These are phyloP conservation scores for Zasmidium angulare DNA, from an alignment of 2,329 filamentous ascomycete species.

Conservation along the genomic window DNA sequence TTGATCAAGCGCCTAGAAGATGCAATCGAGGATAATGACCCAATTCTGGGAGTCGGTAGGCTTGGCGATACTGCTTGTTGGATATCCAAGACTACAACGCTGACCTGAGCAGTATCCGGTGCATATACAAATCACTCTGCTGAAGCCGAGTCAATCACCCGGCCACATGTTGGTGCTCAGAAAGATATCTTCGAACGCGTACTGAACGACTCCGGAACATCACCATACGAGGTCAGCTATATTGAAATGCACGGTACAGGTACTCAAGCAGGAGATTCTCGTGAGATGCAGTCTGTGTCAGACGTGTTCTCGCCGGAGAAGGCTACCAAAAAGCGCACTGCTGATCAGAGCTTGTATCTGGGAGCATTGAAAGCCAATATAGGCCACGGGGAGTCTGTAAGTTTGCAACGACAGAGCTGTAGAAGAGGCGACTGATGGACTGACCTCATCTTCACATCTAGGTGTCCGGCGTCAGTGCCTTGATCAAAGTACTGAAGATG, in stretches of 20 bases:
- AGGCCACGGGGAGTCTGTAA: constrained; percentile 28
- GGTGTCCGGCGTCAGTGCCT: constrained; percentile 38
- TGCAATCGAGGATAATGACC: constrained; percentile 39
- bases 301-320: background rate
- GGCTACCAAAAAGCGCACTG: background rate
- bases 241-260: constrained; percentile 19
- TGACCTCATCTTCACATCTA: background rate
- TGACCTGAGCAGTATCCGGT: constrained; percentile 5
- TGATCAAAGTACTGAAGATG: constrained; percentile 38
- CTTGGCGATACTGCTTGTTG: constrained; percentile 11
- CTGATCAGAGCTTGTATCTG: constrained; percentile 20
- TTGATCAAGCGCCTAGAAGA: constrained; percentile 40
- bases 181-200: constrained; percentile 7
- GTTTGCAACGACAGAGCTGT: background rate
- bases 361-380: constrained; percentile 31
- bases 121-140: constrained; percentile 5
- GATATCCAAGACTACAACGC: constrained; percentile 44
- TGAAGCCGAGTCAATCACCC: constrained; percentile 8
- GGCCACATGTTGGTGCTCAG: constrained; percentile 20
- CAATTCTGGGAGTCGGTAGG: constrained; percentile 26
- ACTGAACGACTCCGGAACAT: constrained; percentile 3
- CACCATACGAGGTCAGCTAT: constrained; percentile 7
- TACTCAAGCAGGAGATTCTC: constrained; percentile 14
- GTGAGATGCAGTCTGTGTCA: constrained; percentile 16
- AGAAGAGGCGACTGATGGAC: too few species aligned